These are phyloP conservation scores for Larix kaempferi DNA, from an alignment of 75 land plant genomes.

Conservation along the genomic window DNA sequence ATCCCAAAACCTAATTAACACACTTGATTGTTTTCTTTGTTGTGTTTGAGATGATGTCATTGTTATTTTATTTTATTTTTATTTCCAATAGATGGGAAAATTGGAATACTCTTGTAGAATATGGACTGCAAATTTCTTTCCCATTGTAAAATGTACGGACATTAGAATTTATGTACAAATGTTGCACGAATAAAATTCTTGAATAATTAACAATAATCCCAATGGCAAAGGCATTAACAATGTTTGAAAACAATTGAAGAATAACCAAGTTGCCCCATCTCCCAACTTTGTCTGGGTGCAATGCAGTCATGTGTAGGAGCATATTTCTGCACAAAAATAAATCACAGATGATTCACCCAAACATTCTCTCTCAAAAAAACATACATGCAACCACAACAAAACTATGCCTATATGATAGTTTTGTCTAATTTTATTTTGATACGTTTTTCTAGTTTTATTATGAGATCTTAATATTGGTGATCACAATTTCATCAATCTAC, in stretches of 20 bases:
- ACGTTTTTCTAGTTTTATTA: neutral
- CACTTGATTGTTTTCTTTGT: too few relatives aligned
- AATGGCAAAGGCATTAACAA: too few relatives aligned
- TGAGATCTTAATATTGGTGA: neutral
- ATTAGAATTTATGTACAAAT: too few relatives aligned
- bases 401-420: neutral
- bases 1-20: neutral
- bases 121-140: too few relatives aligned
- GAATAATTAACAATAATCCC: too few relatives aligned
- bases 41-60: too few relatives aligned
- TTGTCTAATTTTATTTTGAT: neutral
- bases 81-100: too few relatives aligned
- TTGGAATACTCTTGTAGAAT: too few relatives aligned
- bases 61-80: too few relatives aligned
- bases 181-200: too few relatives aligned
- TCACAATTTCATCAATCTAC: too few relatives aligned
- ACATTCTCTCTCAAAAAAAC: neutral
- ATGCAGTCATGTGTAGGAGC: slow-evolving; percentile 43
- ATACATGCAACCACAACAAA: neutral
- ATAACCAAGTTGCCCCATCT: slow-evolving; percentile 14
- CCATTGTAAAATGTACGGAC: too few relatives aligned
- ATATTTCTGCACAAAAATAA: slow-evolving; percentile 33
- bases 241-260: neutral
- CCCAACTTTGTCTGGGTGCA: slow-evolving; percentile 49
- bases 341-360: neutral